Evolutionary conservation across 257 asterid species (phyloP).

Genomic region (Lycium barbarum): DNA sequence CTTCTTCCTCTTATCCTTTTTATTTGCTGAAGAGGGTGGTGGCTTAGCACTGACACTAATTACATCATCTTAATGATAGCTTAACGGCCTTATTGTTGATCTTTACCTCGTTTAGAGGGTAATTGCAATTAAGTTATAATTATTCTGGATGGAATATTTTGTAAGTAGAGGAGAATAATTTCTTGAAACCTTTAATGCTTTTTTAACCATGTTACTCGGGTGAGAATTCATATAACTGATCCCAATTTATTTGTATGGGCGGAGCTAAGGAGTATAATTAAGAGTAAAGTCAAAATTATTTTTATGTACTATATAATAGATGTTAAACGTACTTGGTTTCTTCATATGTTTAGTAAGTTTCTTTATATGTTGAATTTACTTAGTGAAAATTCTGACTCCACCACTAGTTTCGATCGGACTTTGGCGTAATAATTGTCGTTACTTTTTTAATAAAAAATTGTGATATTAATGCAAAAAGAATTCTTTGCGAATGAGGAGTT

Average conservation of each 20-base stretch:
- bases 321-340: no score
- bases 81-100: conserved; percentile 11
- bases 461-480: neutral
- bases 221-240: neutral
- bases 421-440: no score
- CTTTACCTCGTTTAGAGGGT: neutral
- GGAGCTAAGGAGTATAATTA: no score
- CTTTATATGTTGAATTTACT: no score
- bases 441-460: neutral
- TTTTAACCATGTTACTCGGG: neutral
- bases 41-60: neutral
- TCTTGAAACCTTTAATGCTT: neutral
- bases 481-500: neutral
- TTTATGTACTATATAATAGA: no score
- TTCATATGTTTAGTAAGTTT: no score
- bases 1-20: no score
- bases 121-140: neutral
- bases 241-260: neutral
- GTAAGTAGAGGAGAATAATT: neutral
- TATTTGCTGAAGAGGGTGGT: neutral
- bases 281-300: no score
- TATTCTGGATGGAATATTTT: neutral
- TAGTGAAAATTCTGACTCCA: no score
- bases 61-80: neutral
- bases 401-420: no score